Percentiles rank a stretch among this genome's conserved stretches.
Evolutionary conservation across 2,329 filamentous ascomycete genomes (phyloP).

Genomic region (Arthrobotrys entomopaga): DNA sequence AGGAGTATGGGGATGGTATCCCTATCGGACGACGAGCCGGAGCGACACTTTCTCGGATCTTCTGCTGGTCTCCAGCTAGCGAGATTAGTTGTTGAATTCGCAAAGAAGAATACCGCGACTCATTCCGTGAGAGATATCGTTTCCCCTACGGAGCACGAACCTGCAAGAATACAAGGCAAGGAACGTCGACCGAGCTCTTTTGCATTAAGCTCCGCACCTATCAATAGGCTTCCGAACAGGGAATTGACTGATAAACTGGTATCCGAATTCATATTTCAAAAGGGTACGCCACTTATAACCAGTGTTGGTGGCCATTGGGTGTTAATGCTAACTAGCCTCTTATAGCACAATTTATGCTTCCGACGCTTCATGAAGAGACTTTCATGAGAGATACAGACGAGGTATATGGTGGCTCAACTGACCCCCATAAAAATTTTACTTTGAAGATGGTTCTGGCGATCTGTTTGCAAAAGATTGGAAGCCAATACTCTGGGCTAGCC

Average conservation of each 20-base stretch:
- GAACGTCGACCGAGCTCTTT: constrained; percentile 68
- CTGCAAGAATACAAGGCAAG: constrained; percentile 42
- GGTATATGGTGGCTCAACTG: constrained; percentile 78
- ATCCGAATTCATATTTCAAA: constrained; percentile 81
- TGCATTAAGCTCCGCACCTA: constrained; percentile 78
- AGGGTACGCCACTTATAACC: constrained; percentile 68
- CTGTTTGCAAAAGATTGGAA: constrained; percentile 83
- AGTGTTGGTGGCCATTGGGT: not conserved
- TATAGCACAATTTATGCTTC: constrained; percentile 85
- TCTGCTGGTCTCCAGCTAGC: constrained; percentile 97
- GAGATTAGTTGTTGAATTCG: constrained; percentile 92
- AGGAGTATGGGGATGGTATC: constrained; percentile 86
- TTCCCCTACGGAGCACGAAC: constrained; percentile 50
- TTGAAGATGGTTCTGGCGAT: constrained; percentile 93
- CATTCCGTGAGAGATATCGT: constrained; percentile 81
- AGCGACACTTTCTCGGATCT: constrained; percentile 87
- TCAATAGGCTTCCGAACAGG: constrained; percentile 77
- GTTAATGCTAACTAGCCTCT: not conserved
- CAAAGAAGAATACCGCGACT: constrained; percentile 89
- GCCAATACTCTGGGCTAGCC: constrained; percentile 88
- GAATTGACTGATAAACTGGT: constrained; percentile 80
- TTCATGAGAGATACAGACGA: constrained; percentile 80
- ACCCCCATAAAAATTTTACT: constrained; percentile 87
- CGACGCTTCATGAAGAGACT: constrained; percentile 83
- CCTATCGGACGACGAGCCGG: constrained; percentile 68